These are phyloP conservation scores for Lodderomyces theae DNA, from an alignment of 1,139 yeast genomes.

Conservation along the genomic window DNA sequence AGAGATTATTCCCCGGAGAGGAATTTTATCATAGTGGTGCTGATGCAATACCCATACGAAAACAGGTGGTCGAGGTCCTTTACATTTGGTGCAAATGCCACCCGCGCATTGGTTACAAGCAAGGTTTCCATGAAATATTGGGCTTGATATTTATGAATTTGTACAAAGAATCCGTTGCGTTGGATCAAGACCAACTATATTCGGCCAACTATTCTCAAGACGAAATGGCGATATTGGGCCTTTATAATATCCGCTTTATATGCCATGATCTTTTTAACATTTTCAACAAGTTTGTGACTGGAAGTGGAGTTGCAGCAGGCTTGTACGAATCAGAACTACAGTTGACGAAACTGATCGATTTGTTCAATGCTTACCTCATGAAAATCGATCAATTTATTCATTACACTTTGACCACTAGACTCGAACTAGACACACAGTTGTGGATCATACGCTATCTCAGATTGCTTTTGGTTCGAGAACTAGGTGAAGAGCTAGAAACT, in stretches of 20 bases:
- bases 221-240: conserved; percentile 33
- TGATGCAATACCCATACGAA: conserved; percentile 23
- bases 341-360: conserved; percentile 44
- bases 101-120: conserved; percentile 57
- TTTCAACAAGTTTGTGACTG: conserved; percentile 41
- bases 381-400: conserved; percentile 48
- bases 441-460: conserved; percentile 70
- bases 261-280: conserved; percentile 48
- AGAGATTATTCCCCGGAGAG: conserved; percentile 62
- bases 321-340: conserved; percentile 44
- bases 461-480: conserved; percentile 55
- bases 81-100: conserved; percentile 55
- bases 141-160: conserved; percentile 57
- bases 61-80: conserved; percentile 49
- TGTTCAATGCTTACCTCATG: conserved; percentile 45
- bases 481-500: conserved; percentile 45
- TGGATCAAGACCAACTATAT: conserved; percentile 31
- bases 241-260: conserved; percentile 39
- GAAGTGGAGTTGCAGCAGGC: conserved; percentile 34
- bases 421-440: conserved; percentile 56
- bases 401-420: conserved; percentile 42
- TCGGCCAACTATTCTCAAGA: conserved; percentile 26
- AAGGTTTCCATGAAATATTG: conserved; percentile 68
- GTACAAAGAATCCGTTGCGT: conserved; percentile 34
- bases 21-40: conserved; percentile 39